Conservation (phyloP, 1,284 basidiomycete species). For the Agaricales sp. region DNA sequence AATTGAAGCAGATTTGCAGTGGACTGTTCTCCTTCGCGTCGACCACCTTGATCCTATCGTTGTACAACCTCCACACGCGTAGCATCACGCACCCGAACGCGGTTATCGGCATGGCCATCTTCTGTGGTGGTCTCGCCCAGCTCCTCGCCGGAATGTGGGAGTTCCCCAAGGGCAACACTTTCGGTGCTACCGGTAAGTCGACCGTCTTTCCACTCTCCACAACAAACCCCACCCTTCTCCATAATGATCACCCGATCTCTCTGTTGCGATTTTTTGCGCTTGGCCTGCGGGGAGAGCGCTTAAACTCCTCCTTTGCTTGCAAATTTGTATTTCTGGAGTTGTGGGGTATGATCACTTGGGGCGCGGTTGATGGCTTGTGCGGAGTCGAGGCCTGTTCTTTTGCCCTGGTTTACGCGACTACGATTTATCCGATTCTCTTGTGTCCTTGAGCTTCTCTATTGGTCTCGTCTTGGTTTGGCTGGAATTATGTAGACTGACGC, state of each 20-base stretch:
- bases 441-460: background rate
- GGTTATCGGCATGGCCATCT: constrained; percentile 78
- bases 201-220: too few species aligned
- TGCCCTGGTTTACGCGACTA: too few species aligned
- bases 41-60: constrained; percentile 61
- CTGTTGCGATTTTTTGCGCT: too few species aligned
- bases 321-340: too few species aligned
- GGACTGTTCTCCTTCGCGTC: constrained; percentile 67
- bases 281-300: too few species aligned
- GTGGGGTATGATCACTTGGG: too few species aligned
- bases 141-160: constrained; percentile 73
- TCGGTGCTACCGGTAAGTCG: constrained; percentile 57
- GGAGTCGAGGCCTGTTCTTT: too few species aligned
- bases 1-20: constrained; percentile 1
- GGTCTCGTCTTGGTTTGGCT: background rate
- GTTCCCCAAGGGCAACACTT: constrained; percentile 67
- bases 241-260: too few species aligned
- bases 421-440: background rate
- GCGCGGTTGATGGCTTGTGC: too few species aligned
- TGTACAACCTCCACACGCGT: constrained; percentile 52
- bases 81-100: constrained; percentile 52
- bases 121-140: constrained; percentile 77
- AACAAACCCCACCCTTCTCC: too few species aligned
- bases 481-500: background rate
- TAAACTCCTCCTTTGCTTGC: too few species aligned